Percentiles rank a stretch among this genome's conserved stretches.
These are phyloP conservation scores for Rhizoclosmatium globosum DNA, from an alignment of 192 early-diverging fungal species.

Conservation along the genomic window DNA sequence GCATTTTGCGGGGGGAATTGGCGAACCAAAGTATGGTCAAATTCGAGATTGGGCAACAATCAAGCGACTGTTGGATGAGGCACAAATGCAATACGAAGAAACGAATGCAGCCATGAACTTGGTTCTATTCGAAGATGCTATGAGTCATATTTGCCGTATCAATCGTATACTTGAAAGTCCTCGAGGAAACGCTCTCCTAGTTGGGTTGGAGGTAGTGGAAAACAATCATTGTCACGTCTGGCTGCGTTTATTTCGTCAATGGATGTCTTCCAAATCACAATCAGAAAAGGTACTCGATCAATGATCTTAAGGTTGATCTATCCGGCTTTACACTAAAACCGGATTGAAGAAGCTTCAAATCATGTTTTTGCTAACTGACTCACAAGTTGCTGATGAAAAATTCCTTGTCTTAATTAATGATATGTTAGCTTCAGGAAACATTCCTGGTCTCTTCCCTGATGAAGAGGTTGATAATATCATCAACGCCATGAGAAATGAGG, in stretches of 20 bases:
- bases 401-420: slow-evolving; percentile 73
- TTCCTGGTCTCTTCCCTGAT: slow-evolving; percentile 73
- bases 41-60: slow-evolving; percentile 65
- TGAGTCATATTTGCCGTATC: slow-evolving; percentile 71
- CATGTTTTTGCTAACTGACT: slow-evolving; percentile 71
- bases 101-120: slow-evolving; percentile 69
- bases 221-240: slow-evolving; percentile 66
- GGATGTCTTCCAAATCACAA: slow-evolving; percentile 75
- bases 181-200: slow-evolving; percentile 67
- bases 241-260: slow-evolving; percentile 71
- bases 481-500: slow-evolving; percentile 68
- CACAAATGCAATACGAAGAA: slow-evolving; percentile 71
- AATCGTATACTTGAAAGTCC: slow-evolving; percentile 70
- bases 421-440: slow-evolving; percentile 70
- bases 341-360: slow-evolving; percentile 69
- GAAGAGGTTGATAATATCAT: slow-evolving; percentile 75
- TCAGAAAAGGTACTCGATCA: slow-evolving; percentile 65
- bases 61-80: slow-evolving; percentile 64
- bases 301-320: slow-evolving; percentile 66
- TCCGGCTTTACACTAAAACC: slow-evolving; percentile 65
- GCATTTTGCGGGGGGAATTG: slow-evolving; percentile 67
- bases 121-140: slow-evolving; percentile 73
- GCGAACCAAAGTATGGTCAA: slow-evolving; percentile 66
- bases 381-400: slow-evolving; percentile 72
- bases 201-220: slow-evolving; percentile 71